Conservation (phyloP, 2,329 filamentous ascomycete species). For the Myriosclerotinia scirpicola region DNA sequence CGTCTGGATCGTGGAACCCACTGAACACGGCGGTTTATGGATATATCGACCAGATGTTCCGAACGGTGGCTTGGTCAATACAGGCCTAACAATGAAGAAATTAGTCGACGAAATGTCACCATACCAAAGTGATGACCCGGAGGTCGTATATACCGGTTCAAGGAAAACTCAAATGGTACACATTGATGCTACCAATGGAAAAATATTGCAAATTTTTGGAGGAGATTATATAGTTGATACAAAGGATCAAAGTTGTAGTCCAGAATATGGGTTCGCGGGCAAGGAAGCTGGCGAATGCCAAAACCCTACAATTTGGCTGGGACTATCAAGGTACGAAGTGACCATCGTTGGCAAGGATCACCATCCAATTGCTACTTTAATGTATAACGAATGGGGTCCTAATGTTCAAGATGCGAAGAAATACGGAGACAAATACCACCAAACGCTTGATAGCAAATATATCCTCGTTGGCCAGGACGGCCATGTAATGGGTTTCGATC, state of each 20-base stretch:
- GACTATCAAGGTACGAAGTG: conserved; percentile 86
- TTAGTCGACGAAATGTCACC: conserved; percentile 82
- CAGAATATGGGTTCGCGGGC: conserved; percentile 51
- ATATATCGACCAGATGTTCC: conserved; percentile 72
- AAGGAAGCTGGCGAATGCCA: conserved; percentile 72
- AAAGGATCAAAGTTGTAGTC: conserved; percentile 68
- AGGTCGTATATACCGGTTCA: conserved; percentile 84
- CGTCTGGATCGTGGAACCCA: conserved; percentile 94
- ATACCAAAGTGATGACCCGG: conserved; percentile 70
- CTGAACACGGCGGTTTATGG: conserved; percentile 80
- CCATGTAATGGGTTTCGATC: conserved; percentile 76
- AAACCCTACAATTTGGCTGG: conserved; percentile 77
- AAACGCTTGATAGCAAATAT: conserved; percentile 82
- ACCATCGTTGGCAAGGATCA: conserved; percentile 76
- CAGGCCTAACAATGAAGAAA: conserved; percentile 77
- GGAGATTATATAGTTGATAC: conserved; percentile 67
- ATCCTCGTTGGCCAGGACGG: conserved; percentile 87
- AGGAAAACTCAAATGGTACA: conserved; percentile 90
- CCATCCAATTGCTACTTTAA: conserved; percentile 80
- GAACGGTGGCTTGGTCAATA: conserved; percentile 60
- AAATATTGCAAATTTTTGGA: conserved; percentile 80
- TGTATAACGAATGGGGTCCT: conserved; percentile 90
- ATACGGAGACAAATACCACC: conserved; percentile 61
- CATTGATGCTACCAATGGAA: conserved; percentile 81
- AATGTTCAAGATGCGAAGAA: conserved; percentile 85